Evolutionary conservation across 2,329 filamentous ascomycete genomes (phyloP).

Genomic region (Nemania serpens): DNA sequence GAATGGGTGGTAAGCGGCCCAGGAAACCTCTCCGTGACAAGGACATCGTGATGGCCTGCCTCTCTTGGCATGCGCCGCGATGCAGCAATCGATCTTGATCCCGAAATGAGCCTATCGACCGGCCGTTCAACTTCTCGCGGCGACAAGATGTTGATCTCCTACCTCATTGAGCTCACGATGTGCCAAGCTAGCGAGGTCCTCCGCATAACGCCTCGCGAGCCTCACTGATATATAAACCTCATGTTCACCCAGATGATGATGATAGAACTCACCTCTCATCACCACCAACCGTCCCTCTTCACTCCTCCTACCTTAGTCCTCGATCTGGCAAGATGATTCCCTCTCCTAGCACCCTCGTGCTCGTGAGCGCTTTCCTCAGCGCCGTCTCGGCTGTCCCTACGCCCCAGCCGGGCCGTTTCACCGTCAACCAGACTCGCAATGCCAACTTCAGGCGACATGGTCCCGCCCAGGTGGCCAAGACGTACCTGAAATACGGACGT

Average conservation of each 20-base stretch:
- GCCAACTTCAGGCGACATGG: slow-evolving; percentile 28
- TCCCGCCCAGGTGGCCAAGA: slow-evolving; percentile 30
- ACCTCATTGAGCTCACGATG: slow-evolving; percentile 17
- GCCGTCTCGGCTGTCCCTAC: slow-evolving; percentile 26
- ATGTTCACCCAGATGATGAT: not conserved
- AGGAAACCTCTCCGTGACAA: not conserved
- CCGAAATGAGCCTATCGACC: slow-evolving; percentile 16
- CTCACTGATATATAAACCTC: slow-evolving; percentile 20
- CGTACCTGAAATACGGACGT: slow-evolving; percentile 31
- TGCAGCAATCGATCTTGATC: slow-evolving; percentile 11
- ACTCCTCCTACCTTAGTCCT: not conserved
- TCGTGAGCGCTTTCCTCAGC: slow-evolving; percentile 25
- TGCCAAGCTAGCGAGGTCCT: slow-evolving; percentile 1
- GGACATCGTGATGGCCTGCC: slow-evolving; percentile 20
- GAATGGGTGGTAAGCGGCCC: not conserved
- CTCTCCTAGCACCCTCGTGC: slow-evolving; percentile 23
- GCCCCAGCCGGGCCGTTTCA: slow-evolving; percentile 25
- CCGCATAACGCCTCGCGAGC: slow-evolving; percentile 4
- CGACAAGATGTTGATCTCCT: slow-evolving; percentile 21
- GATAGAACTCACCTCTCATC: slow-evolving; percentile 2
- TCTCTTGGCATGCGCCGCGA: slow-evolving; percentile 27
- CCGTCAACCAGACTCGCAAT: slow-evolving; percentile 29
- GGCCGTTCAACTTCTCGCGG: not conserved
- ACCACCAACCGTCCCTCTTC: slow-evolving; percentile 7
- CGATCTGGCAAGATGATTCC: slow-evolving; percentile 25